Evolutionary conservation across 371 early-diverging fungal genomes (phyloP), one percentile per base, ranked within the genome.

Genomic region (Mucor sp.): DNA sequence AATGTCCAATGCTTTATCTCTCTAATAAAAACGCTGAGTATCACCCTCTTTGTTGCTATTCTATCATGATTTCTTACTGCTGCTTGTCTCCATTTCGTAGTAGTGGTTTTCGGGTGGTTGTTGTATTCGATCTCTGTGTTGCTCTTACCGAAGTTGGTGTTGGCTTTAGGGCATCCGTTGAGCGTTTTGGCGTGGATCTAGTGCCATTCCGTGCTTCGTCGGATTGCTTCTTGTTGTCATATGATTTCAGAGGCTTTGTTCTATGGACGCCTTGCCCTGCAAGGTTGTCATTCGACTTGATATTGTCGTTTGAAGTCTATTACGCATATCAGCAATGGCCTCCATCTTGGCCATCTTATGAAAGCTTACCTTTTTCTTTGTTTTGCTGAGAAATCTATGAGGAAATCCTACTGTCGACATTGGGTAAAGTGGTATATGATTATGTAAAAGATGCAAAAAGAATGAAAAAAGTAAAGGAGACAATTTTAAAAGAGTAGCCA

Each of bases 1-100:
- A 99, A 74, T 11, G 90, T 85, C 97, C 97, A 98, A 62, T 79
- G 74, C 50, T 77, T 81, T 19, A 61, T 56, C 7, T 71, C 56
- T 21, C 60, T 39, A 39, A 23, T 43, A 11, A 30, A 30, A 6
- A 27, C 4, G 25, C 21, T 43, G 12, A 43, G 27, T 60, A 4
- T 14, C 14, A 8, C 37, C 30, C 8, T 14, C 37, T 37, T 8
- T 37, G 1, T 12, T 35, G 35, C 37, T 37, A 8, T 37, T 35
- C 9, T 6, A 14, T 14, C 8, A 1, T 37, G 37, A 33, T 14
- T 11, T 2, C n/a, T 47, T 30, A 27, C 47, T 30, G 19, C 48
- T 47, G 32, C 23, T 43, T 41, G 23, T 32, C 12, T 12, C 17
- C 41, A 41, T 43, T 41, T 23, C 5, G 14, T 2, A 27, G 11